phyloP scores from a whole-genome alignment of 305 asterid genomes.

The Fraxinus angustifolia region DNA sequence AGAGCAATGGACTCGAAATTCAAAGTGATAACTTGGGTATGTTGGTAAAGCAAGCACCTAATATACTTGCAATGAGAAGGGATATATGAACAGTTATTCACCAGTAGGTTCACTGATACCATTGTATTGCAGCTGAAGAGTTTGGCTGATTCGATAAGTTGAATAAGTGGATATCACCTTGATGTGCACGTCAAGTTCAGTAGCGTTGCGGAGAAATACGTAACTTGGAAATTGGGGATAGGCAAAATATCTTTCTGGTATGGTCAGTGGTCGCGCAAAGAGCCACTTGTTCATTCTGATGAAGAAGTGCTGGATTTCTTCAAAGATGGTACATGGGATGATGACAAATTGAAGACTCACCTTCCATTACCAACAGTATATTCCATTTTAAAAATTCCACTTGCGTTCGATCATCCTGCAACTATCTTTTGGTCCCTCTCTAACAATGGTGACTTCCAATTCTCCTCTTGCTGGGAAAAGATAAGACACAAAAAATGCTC shows the following conservation, averaged over 20 bases:
- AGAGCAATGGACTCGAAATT: too few relatives aligned
- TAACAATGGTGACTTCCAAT: not conserved
- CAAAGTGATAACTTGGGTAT: not conserved
- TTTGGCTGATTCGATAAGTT: not conserved
- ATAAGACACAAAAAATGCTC: too few relatives aligned
- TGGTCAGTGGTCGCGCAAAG: too few relatives aligned
- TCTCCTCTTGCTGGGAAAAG: not conserved
- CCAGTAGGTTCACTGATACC: not conserved
- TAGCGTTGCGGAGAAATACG: too few relatives aligned
- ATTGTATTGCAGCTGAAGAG: not conserved
- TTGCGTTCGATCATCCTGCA: not conserved
- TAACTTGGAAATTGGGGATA: too few relatives aligned
- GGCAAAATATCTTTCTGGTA: too few relatives aligned
- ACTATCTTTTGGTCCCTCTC: not conserved
- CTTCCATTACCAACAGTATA: not conserved
- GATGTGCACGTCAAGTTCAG: not conserved
- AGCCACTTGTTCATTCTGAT: not conserved
- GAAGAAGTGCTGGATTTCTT: not conserved
- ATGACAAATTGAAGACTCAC: not conserved
- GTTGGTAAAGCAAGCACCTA: not conserved
- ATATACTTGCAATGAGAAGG: not conserved
- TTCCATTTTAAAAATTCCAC: not conserved
- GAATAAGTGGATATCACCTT: not conserved
- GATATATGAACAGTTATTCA: not conserved
- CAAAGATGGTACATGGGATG: not conserved